Base-by-base conservation (phyloP, 108 stramenopile species). In the Cyclotella atomus region DNA sequence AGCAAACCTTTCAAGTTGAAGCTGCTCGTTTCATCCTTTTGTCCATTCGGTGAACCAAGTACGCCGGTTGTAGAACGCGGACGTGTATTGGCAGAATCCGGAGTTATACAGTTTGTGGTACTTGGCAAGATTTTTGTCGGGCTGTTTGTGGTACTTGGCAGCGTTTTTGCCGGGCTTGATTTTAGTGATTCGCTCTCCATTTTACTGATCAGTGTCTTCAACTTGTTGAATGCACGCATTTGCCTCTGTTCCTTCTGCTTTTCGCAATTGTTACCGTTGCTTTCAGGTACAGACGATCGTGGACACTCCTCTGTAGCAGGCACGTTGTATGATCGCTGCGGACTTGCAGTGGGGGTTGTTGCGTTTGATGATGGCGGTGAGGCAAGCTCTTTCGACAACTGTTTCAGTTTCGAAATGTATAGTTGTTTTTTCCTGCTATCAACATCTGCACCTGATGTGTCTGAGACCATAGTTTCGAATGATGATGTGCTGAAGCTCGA, bases 231-330 rank as follows among this genome's bases (percentile, higher is more conserved):
- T n/a, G 47, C 9, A n/a, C 47, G 47, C 9, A 49, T 49, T 19
- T 49, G 47, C 47, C 47, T 49, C 47, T 49, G 16, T n/a, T 49
- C n/a, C 47, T 49, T 49, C 47, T n/a, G 47, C n/a, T n/a, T 49
- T 12, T 41, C 38, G n/a, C n/a, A n/a, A n/a, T n/a, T n/a, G n/a
- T n/a, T n/a, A n/a, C n/a, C n/a, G n/a, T n/a, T 12, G 6, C 38
- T 41, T 12, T 41, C 38, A 41, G 38, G 6, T 41, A 9, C 38
- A 12, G 38, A 12, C 9, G 38, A 9, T 41, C 12, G 38, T 41
- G 6, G 9, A 41, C 12, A 6, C 12, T 41, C 12, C 38, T 41
- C 38, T 41, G 12, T 41, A 12, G 38, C 6, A 12, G 38, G 12
- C 12, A 12, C 6, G 12, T 12, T 41, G 12, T 41, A 9, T 41